These are phyloP conservation scores for Durio zibethinus DNA, from an alignment of 345 rosid genomes.

Conservation along the genomic window DNA sequence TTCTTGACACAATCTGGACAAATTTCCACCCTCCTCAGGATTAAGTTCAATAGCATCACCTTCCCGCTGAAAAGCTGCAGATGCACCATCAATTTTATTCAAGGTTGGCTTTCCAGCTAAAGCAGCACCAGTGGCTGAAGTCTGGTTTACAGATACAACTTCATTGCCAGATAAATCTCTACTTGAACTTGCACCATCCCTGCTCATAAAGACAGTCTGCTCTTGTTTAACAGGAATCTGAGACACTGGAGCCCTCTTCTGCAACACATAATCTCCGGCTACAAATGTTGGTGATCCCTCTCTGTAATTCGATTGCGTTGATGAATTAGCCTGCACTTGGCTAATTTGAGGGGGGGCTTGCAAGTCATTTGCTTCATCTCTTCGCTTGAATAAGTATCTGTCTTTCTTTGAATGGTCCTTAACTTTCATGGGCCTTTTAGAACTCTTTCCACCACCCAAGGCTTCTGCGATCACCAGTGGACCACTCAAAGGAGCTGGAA, in stretches of 20 bases:
- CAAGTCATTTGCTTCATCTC: constrained; percentile 56
- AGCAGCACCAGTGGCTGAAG: constrained; percentile 13
- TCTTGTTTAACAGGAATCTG: constrained; percentile 37
- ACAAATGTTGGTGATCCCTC: constrained; percentile 40
- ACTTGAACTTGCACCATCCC: constrained; percentile 33
- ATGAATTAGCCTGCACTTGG: constrained; percentile 40
- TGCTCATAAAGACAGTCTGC: constrained; percentile 30
- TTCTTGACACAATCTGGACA: constrained; percentile 31
- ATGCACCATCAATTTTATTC: constrained; percentile 25
- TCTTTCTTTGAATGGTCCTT: constrained; percentile 81
- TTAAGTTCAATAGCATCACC: constrained; percentile 32
- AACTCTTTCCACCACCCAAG: constrained; percentile 55
- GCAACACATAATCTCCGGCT: constrained; percentile 64
- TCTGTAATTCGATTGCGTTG: constrained; percentile 23
- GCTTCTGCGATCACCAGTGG: constrained; percentile 91
- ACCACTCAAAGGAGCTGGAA: constrained; percentile 92
- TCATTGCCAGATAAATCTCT: constrained; percentile 37
- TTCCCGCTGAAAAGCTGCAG: constrained; percentile 27
- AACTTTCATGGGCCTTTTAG: constrained; percentile 59
- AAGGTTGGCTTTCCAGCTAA: constrained; percentile 28
- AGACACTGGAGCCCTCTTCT: constrained; percentile 50
- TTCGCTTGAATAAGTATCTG: constrained; percentile 71
- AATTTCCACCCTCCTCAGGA: constrained; percentile 33
- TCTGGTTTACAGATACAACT: constrained; percentile 22
- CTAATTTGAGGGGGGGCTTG: constrained; percentile 27